phyloP scores from a whole-genome alignment of 495 filamentous ascomycete genomes.

The Penicillium cosmopolitanum region DNA sequence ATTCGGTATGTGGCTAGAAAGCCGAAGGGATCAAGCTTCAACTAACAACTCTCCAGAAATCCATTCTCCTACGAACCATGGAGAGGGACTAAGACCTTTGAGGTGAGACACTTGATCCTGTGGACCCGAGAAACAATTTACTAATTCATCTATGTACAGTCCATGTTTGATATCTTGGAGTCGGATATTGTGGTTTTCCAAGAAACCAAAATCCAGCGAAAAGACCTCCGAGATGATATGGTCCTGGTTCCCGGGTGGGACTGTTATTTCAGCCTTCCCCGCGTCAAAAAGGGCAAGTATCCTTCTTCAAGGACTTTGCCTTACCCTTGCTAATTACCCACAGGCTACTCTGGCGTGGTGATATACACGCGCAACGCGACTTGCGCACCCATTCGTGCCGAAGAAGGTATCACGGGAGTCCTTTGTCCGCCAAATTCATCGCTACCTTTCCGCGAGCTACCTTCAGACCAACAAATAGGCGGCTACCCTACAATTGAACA shows the following conservation, averaged over 20 bases:
- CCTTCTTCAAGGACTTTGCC: neutral
- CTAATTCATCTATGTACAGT: conserved; percentile 38
- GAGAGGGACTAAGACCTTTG: conserved; percentile 83
- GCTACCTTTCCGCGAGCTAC: conserved; percentile 74
- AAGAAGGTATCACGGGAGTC: conserved; percentile 89
- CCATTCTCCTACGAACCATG: conserved; percentile 97
- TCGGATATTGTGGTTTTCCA: conserved; percentile 95
- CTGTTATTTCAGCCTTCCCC: conserved; percentile 91
- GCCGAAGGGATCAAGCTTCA: neutral
- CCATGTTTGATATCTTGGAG: conserved; percentile 93
- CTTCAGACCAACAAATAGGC: conserved; percentile 81
- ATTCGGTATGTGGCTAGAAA: conserved; percentile 66
- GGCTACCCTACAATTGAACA: conserved; percentile 79
- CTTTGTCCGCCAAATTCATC: conserved; percentile 77
- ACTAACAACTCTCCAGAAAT: conserved; percentile 59
- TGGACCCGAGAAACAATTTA: neutral
- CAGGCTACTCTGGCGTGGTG: conserved; percentile 92
- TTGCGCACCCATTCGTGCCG: conserved; percentile 86
- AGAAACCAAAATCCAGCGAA: conserved; percentile 94
- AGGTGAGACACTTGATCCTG: conserved; percentile 45
- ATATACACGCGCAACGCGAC: conserved; percentile 91
- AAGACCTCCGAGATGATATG: conserved; percentile 95
- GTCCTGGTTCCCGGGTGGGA: conserved; percentile 95
- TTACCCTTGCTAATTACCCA: neutral
- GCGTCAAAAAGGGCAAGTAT: conserved; percentile 77